Evolutionary conservation across 2,329 filamentous ascomycete genomes (phyloP), one percentile per base, ranked within the genome.

Genomic region (Microdochium nivale): DNA sequence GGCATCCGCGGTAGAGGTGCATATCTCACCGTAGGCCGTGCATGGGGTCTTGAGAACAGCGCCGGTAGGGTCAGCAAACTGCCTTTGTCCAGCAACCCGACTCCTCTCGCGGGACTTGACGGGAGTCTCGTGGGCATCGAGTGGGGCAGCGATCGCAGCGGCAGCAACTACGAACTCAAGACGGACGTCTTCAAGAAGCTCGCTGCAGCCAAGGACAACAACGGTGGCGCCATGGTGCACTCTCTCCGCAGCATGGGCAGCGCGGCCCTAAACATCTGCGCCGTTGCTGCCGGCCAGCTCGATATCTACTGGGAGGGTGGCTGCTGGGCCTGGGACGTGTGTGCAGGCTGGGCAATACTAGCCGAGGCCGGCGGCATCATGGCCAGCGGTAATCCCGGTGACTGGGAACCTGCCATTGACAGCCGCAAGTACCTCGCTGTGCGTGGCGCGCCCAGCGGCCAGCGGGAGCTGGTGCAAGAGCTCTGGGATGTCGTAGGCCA

Each of bases 301-400:
- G 88, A 92, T 64, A 60, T 81, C 23, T 92, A 89, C 65, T 92
- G 88, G 88, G 88, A 92, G 69, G 87, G 85, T 35, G 88, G 88
- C 0, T 90, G 86, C 67, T 92, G 87, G 80, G 86, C 87, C 1
- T 92, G 88, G 88, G 88, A 92, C 65, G 88, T 92, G 2, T 88
- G 86, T 62, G 88, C 88, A 4, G 88, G 84, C 0, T 91, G 87
- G 88, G 82, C 84, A 53, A 84, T 92, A 54, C 70, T 92, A 25
- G 70, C 72, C 27, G 88, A 92, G 71, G 86, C 87, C 0, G 88
- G 88, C 0, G 88, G 88, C 0, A 72, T 80, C 49, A 81, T 92
- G 73, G 86, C 78, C 8, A 78, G 85, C 62, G 86, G 83, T 3
- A 90, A 91, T 64, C 83, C 86, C 0, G 87, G 86, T 0, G 78